A percentile compares a stretch with the other conserved stretches of the same genome.
phyloP scores from a whole-genome alignment of 768 basidiomycete species.

The Dioszegia hungarica region DNA sequence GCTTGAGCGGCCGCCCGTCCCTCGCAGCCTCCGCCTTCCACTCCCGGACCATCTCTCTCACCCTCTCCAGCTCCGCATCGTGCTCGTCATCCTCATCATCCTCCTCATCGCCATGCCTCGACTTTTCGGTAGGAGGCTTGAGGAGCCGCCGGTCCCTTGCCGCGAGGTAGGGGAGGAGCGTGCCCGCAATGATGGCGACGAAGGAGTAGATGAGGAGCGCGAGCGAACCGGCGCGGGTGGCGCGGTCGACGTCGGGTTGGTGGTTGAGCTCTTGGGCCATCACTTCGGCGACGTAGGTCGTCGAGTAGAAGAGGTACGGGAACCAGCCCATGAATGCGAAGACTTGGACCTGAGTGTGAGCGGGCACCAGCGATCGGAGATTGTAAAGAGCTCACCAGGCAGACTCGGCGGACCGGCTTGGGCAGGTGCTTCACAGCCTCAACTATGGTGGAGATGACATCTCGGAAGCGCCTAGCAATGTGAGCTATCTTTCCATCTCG shows the following conservation, averaged over 20 bases:
- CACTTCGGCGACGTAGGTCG: constrained; percentile 88
- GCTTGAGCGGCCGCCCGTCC: constrained; percentile 65
- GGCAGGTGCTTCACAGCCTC: constrained; percentile 70
- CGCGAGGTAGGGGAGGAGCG: constrained; percentile 71
- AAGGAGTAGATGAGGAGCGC: constrained; percentile 88
- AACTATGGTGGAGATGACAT: constrained; percentile 74
- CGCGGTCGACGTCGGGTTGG: constrained; percentile 77
- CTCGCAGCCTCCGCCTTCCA: constrained; percentile 82
- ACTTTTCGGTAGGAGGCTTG: constrained; percentile 52
- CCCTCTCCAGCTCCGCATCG: constrained; percentile 66
- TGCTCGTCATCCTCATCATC: constrained; percentile 65
- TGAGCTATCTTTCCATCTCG: constrained; percentile 6
- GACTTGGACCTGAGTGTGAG: constrained; percentile 64
- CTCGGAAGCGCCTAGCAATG: constrained; percentile 63
- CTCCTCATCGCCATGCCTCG: constrained; percentile 50
- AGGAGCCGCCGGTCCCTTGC: constrained; percentile 76
- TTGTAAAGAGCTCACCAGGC: constrained; percentile 47
- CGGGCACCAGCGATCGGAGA: neutral
- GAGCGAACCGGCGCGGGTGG: constrained; percentile 77
- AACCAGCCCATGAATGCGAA: constrained; percentile 99
- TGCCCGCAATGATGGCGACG: constrained; percentile 80
- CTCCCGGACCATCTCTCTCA: constrained; percentile 65
- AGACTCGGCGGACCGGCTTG: constrained; percentile 77
- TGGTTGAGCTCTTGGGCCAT: constrained; percentile 72
- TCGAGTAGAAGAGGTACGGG: constrained; percentile 84